Base-by-base conservation (phyloP, 768 basidiomycete genomes). In the Suillus brevipes region DNA sequence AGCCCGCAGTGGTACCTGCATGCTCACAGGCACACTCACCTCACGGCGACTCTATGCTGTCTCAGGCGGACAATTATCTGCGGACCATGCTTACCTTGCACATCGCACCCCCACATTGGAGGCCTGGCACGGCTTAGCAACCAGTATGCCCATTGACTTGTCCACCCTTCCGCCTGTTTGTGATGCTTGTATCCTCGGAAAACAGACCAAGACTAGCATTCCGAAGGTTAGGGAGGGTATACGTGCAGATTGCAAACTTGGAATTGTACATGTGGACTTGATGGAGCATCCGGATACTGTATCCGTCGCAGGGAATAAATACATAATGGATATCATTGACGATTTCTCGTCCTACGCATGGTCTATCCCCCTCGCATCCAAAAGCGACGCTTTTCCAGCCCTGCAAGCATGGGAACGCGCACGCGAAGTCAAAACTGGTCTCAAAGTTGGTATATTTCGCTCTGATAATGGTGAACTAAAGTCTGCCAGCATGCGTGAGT, bases 351-450 rank as follows among this genome's bases (percentile, higher is more conserved):
- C 70, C 6, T 72, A 68, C n/a, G 37, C 64, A 0, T 82, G 79
- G 79, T 58, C 66, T 12, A 74, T 81, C 5, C 80, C 78, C 0
- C 40, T 42, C 14, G 14, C 6, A 13, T 14, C 64, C 0, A 81
- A 80, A 53, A 58, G 62, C 6, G 62, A 72, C 13, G 74, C 75
- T 0, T 71, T 72, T 23, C 40, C 47, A 0, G 38, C 65, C 6
- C 68, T 82, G 0, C 68, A 67, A 1, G 69, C 65, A 0, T 82
- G 81, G 80, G 63, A 71, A 20, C 20, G 62, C 0, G 72, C 68
- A 0, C 61, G 64, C 0, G 76, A 80, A 36, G 38, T 47, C 0
- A 67, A 74, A 40, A 74, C 71, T 0, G 67, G 69, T 0, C 31
- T 58, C 0, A 65, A 57, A 3, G 70, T 77, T 1, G 65, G 62